These are phyloP conservation scores for Lactarius psammicola DNA, from an alignment of 768 basidiomycete genomes.

Conservation along the genomic window DNA sequence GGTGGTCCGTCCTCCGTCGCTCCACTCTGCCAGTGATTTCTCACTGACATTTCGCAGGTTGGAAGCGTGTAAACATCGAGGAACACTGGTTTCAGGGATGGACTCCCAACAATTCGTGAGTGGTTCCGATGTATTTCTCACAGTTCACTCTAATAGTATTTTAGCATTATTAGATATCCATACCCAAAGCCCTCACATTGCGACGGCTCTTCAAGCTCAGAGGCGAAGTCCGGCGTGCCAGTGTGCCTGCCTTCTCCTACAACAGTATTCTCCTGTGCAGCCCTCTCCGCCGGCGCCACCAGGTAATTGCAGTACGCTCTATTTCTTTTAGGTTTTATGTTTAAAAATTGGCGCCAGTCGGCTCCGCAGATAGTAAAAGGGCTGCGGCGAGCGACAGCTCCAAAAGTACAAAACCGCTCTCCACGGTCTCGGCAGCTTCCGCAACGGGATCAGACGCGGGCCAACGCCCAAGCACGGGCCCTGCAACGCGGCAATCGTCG, in stretches of 20 bases:
- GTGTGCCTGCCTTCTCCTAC: conserved; percentile 47
- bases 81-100: conserved; percentile 44
- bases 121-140: conserved; percentile 2
- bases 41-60: conserved; percentile 35
- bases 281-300: conserved; percentile 34
- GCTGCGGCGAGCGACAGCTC: neutral
- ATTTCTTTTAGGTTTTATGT: neutral
- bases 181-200: conserved; percentile 44
- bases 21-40: neutral
- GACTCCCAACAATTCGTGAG: conserved; percentile 35
- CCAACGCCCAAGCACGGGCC: neutral
- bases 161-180: conserved; percentile 38
- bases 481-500: neutral
- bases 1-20: conserved; percentile 36
- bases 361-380: neutral
- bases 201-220: conserved; percentile 35
- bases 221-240: conserved; percentile 39
- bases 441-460: neutral
- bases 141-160: neutral
- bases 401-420: neutral
- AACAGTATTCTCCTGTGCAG: conserved; percentile 32
- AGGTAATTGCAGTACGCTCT: conserved; percentile 31
- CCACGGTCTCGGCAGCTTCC: neutral
- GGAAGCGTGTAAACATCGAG: conserved; percentile 47
- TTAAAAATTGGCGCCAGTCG: neutral